Evolutionary conservation across 495 filamentous ascomycete genomes (phyloP), one percentile per base, ranked within the genome.

Genomic region (Aeminium ludgeri): DNA sequence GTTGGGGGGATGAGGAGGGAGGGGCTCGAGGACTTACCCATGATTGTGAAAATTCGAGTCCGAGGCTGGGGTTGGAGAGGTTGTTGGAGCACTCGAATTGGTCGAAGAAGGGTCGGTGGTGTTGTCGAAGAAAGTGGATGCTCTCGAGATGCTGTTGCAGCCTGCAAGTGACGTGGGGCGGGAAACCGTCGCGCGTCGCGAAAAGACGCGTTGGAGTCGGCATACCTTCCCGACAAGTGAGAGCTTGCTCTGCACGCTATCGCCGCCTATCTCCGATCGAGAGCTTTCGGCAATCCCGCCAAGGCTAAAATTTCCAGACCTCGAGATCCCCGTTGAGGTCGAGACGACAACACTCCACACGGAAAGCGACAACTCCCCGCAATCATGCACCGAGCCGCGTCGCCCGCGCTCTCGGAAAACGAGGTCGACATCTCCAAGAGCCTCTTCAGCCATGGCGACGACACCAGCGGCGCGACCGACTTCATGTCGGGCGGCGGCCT

Each of bases 381-480:
- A 19, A 36, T 6, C 7, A 53, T 44, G 61, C 60, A 54, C 48
- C 74, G 82, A 52, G 74, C 68, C 43, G 67, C 66, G n/a, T 95
- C 89, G 34, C 87, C 86, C 39, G 73, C 81, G 13, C 62, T 65
- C 45, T 96, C 89, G 36, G 87, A 95, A 63, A 82, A 78, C 49
- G 89, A 91, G 51, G 76, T 89, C 55, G 89, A 97, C 50, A 93
- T 97, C 40, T 75, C 81, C 5, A 74, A 65, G 33, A 76, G 78
- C 5, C 65, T 95, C n/a, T 82, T 89, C 54, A 63, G 74, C 38
- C 57, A 66, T 52, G 67, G 66, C 25, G 61, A 65, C 17, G 70
- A 73, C 38, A 69, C 23, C 23, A 25, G 8, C 23, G 23, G 64
- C 53, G 67, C 67, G 34, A 52, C 43, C 35, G 66, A 62, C 41